phyloP scores from a whole-genome alignment of 352 stramenopile species.

The Pythium rishiriense region DNA sequence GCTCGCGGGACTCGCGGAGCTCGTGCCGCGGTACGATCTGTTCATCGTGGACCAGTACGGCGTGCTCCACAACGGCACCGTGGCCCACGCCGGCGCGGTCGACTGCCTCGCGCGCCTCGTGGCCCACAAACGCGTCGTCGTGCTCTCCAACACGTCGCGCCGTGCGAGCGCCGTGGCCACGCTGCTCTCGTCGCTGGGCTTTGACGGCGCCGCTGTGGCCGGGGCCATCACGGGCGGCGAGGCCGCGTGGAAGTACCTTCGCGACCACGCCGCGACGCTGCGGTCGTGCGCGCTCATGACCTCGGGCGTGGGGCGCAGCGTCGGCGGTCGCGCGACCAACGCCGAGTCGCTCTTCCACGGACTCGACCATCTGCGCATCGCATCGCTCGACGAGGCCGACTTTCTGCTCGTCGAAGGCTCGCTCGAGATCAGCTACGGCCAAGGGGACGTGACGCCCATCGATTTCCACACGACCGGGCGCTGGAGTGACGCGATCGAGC shows the following conservation, averaged over 20 bases:
- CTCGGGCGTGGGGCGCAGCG: conserved; percentile 32
- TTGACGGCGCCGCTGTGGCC: conserved; percentile 49
- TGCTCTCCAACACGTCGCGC: conserved; percentile 91
- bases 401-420: conserved; percentile 64
- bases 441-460: conserved; percentile 33
- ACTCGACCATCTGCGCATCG: conserved; percentile 42
- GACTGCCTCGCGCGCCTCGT: conserved; percentile 65
- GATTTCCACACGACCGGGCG: conserved; percentile 49
- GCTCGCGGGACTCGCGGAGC: conserved; percentile 33
- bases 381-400: conserved; percentile 39
- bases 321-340: conserved; percentile 37
- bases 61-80: conserved; percentile 89
- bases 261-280: conserved; percentile 28
- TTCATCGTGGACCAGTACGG: conserved; percentile 93
- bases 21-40: conserved; percentile 76
- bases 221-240: conserved; percentile 58
- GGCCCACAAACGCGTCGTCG: conserved; percentile 68
- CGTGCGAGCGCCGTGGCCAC: conserved; percentile 47
- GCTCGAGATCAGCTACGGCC: conserved; percentile 52
- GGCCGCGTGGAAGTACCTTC: conserved; percentile 45
- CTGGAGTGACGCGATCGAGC: conserved; percentile 35
- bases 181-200: conserved; percentile 64
- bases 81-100: conserved; percentile 59
- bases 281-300: conserved; percentile 45
- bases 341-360: conserved; percentile 50